Evolutionary conservation across 1,284 basidiomycete genomes (phyloP), one percentile per base, ranked within the genome.

Genomic region (Malassezia obtusa): DNA sequence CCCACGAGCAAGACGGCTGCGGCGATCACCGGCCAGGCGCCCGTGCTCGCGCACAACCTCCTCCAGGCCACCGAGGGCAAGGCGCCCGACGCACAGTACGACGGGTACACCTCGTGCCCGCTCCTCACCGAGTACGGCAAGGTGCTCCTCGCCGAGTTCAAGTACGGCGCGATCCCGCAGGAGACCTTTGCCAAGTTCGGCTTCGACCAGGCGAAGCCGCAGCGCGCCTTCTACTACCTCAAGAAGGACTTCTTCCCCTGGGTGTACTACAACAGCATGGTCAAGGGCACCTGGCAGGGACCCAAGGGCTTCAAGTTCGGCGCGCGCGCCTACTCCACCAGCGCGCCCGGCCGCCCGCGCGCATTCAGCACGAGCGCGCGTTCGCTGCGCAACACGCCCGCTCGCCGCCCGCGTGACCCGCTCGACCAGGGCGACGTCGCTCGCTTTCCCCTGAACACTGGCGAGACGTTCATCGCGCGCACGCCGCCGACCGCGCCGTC

Each of bases 1-100:
- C 90, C 91, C 6, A 96, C 89, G 12, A 89, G 87, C 75, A 98
- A 94, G 80, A 98, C 92, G 1, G 88, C 87, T 0, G 91, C 92
- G 2, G 92, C 91, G 1, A 86, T 95, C 67, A 89, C 87, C 1
- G 82, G 82, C 0, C 88, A 98, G 75, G 84, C 87, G 0, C 92
- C 92, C n/a, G 84, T 98, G 2, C 79, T 96, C 45, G 83, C 85
- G 1, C 86, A 92, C 75, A 98, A 96, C 77, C 75, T 95, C 15
- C 45, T 59, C 7, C 57, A 53, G 40, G 54, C 56, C 0, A 24
- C 66, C 24, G 51, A 62, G 31, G 60, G 59, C 33, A 66, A 63
- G 41, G 50, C 52, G 36, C 55, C 54, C 8, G 57, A 57, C 28
- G 64, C 64, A 10, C 49, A 39, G 22, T 67, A 71, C 55, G 68